phyloP scores from a whole-genome alignment of 2,329 filamentous ascomycete genomes.

The Sarocladiaceae sp. region DNA sequence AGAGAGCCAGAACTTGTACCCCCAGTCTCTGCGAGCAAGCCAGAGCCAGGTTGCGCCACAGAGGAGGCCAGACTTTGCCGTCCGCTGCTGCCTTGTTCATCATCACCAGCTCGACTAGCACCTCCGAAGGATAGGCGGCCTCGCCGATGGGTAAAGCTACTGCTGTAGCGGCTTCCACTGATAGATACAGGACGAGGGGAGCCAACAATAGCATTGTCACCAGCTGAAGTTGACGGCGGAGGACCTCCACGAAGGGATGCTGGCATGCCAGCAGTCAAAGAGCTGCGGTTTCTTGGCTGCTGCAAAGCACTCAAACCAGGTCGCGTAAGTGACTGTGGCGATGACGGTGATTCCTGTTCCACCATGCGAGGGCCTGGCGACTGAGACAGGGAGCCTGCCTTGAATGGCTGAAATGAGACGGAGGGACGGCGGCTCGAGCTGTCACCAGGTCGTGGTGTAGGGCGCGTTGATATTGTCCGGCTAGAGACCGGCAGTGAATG shows the following conservation, averaged over 20 bases:
- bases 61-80: slow-evolving; percentile 71
- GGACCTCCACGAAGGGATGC: slow-evolving; percentile 66
- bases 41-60: slow-evolving; percentile 69
- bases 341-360: slow-evolving; percentile 50
- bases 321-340: slow-evolving; percentile 48
- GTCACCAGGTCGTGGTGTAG: slow-evolving; percentile 26
- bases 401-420: slow-evolving; percentile 92
- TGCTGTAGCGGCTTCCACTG: slow-evolving; percentile 70
- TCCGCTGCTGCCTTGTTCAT: slow-evolving; percentile 77
- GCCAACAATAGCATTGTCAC: slow-evolving; percentile 63
- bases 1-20: slow-evolving; percentile 63
- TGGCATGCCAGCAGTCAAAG: slow-evolving; percentile 71
- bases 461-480: slow-evolving; percentile 25
- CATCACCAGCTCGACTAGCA: slow-evolving; percentile 60
- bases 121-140: slow-evolving; percentile 74
- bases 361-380: slow-evolving; percentile 60
- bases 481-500: slow-evolving; percentile 50
- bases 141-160: slow-evolving; percentile 85
- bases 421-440: slow-evolving; percentile 63
- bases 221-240: slow-evolving; percentile 44
- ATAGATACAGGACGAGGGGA: slow-evolving; percentile 76
- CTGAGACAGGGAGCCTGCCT: slow-evolving; percentile 88
- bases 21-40: slow-evolving; percentile 67
- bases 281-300: slow-evolving; percentile 63
- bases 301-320: slow-evolving; percentile 43